These are phyloP conservation scores for Linnemannia exigua DNA, from an alignment of 192 early-diverging fungal genomes.

Conservation along the genomic window DNA sequence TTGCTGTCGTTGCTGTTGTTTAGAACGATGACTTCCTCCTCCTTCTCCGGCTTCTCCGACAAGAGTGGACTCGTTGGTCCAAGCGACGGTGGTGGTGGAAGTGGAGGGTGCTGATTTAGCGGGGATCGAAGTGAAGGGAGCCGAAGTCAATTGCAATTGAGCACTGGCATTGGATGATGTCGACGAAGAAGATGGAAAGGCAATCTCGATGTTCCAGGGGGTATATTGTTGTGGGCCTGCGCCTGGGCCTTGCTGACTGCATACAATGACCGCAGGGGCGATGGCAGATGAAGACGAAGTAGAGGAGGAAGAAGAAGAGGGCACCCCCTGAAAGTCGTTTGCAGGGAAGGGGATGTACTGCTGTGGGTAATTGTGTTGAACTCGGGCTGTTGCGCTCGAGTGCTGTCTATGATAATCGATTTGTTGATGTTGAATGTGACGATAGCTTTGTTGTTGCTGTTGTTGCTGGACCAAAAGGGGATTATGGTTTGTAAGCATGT, in stretches of 20 bases:
- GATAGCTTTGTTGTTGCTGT: conserved; percentile 17
- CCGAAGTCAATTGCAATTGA: not conserved
- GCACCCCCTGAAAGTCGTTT: conserved; percentile 7
- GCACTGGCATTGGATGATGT: not conserved
- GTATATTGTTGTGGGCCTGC: not conserved
- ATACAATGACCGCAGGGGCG: conserved; percentile 1
- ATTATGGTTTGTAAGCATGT: conserved; percentile 35
- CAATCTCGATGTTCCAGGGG: not conserved
- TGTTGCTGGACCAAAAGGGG: conserved; percentile 15
- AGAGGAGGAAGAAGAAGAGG: not conserved
- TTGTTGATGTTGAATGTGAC: conserved; percentile 8
- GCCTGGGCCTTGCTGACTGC: conserved; percentile 7
- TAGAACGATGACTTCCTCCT: not conserved
- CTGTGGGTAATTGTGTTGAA: not conserved
- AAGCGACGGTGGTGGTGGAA: conserved; percentile 23
- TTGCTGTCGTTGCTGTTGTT: conserved; percentile 9
- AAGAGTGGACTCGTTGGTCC: conserved; percentile 13
- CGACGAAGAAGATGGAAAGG: not conserved
- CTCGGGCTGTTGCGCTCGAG: not conserved
- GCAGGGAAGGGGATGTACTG: conserved; percentile 2
- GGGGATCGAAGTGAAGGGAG: conserved; percentile 10
- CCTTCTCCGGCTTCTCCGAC: conserved; percentile 4
- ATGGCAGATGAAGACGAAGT: not conserved
- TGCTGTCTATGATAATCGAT: not conserved
- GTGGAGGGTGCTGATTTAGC: conserved; percentile 13